Evolutionary conservation across 2,329 filamentous ascomycete genomes (phyloP).

Genomic region (Alternaria rosae): DNA sequence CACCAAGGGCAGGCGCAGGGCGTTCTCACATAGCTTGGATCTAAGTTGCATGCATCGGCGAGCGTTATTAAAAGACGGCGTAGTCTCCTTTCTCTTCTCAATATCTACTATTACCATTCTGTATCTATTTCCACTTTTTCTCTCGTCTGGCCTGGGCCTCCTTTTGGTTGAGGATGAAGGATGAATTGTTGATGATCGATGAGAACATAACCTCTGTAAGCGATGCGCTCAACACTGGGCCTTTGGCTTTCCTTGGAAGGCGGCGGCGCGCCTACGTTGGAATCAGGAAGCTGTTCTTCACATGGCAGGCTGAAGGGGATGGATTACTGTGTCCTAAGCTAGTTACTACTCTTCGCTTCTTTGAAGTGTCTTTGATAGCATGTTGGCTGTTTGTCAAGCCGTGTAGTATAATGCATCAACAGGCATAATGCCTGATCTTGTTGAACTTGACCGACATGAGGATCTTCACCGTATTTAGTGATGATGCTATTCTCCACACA

Average conservation of each 20-base stretch:
- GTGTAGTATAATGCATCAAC: constrained; percentile 5
- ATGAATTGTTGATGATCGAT: constrained; percentile 2
- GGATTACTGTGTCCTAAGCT: neutral
- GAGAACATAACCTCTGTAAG: neutral
- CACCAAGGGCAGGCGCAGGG: constrained; percentile 13
- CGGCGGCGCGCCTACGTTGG: neutral
- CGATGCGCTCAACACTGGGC: neutral
- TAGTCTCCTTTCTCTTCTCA: constrained; percentile 9
- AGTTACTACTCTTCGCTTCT: neutral
- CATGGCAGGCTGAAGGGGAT: neutral
- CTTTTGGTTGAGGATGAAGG: neutral
- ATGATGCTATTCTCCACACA: neutral
- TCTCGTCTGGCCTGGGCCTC: neutral
- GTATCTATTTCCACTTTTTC: constrained; percentile 3
- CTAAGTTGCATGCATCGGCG: constrained; percentile 16
- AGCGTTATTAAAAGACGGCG: constrained; percentile 16
- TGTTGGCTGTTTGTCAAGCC: constrained; percentile 1
- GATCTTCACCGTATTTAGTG: neutral
- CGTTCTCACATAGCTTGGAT: constrained; percentile 18
- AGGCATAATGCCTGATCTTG: constrained; percentile 1
- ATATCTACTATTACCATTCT: neutral
- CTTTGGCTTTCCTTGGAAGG: neutral
- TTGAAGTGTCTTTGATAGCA: constrained; percentile 3
- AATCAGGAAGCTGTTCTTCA: neutral
- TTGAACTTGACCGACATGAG: neutral